phyloP scores from a whole-genome alignment of 2,329 filamentous ascomycete species.

The Corinectria fuckeliana region DNA sequence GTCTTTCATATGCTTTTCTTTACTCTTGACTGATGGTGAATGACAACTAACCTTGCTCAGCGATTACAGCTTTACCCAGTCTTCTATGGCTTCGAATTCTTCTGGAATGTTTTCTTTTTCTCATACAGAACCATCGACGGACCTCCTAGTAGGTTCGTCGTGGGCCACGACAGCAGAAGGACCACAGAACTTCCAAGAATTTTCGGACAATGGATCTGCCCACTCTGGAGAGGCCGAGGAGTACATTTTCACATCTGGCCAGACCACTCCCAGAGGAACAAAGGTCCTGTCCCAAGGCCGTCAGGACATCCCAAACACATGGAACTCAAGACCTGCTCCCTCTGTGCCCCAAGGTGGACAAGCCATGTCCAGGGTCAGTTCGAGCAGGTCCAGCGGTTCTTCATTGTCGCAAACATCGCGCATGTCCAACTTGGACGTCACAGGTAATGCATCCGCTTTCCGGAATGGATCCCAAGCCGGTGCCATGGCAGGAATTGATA shows the following conservation, averaged over 20 bases:
- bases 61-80: constrained; percentile 63
- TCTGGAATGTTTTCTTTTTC: constrained; percentile 63
- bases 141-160: constrained; percentile 60
- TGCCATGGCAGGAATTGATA: constrained; percentile 56
- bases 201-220: constrained; percentile 57
- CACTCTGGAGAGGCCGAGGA: constrained; percentile 62
- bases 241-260: constrained; percentile 60
- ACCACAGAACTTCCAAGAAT: constrained; percentile 65
- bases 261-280: constrained; percentile 59
- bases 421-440: constrained; percentile 59
- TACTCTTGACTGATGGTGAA: constrained; percentile 52
- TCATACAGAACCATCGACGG: constrained; percentile 65
- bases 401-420: constrained; percentile 58
- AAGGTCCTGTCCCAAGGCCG: constrained; percentile 48
- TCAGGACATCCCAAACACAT: constrained; percentile 56
- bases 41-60: constrained; percentile 64
- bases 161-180: constrained; percentile 65
- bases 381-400: constrained; percentile 49
- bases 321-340: constrained; percentile 50
- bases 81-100: constrained; percentile 56
- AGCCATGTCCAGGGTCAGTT: constrained; percentile 49
- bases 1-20: constrained; percentile 40
- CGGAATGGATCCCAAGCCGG: constrained; percentile 48
- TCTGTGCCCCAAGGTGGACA: constrained; percentile 43
- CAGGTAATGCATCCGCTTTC: constrained; percentile 57